Base-by-base conservation (phyloP, 148 eudicot genomes). In the Silene latifolia region DNA sequence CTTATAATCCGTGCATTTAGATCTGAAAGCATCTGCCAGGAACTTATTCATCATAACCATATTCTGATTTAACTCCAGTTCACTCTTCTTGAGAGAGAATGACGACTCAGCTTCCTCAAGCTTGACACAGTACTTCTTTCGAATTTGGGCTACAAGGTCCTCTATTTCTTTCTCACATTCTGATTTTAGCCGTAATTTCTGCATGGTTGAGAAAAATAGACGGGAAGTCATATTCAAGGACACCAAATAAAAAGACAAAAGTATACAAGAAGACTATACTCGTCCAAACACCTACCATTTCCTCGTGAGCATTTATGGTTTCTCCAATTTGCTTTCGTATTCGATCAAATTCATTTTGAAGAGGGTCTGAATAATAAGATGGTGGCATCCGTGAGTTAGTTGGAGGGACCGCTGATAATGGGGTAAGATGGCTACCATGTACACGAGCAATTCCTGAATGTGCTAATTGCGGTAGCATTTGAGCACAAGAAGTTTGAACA, bases 161-260 rank as follows among this genome's bases (percentile, higher is more conserved):
- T 83, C 87, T 72, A 88, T 83, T 83, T 91, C 97, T 85, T 87
- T 89, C 20, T 89, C 92, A 69, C 88, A 79, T 23, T 90, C 89
- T 56, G 83, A 76, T 83, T 85, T 82, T 76, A 94, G 77, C 77
- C 67, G 78, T 42, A 73, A 19, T 54, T 81, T 83, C 98, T 94
- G 97, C 65, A 59, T 67, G 24, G 35, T 60, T 29, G 25, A 19
- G 20, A 67, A 12, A 20, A 70, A 25, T 15, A 27, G 18, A 5
- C 47, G 65, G 82, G 56, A 73, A 66, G 61, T 58, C 23, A 67
- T 46, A 23, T 51, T 61, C 18, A 7, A 60, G 3, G 64, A 74
- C 67, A 72, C 51, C 21, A 59, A 62, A 79, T 9, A 27, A 10
- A 11, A 23, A 59, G 46, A 4, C 4, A 25, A 10, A 23, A 8